phyloP scores from a whole-genome alignment of 768 basidiomycete genomes.

The Calocera viscosa region DNA sequence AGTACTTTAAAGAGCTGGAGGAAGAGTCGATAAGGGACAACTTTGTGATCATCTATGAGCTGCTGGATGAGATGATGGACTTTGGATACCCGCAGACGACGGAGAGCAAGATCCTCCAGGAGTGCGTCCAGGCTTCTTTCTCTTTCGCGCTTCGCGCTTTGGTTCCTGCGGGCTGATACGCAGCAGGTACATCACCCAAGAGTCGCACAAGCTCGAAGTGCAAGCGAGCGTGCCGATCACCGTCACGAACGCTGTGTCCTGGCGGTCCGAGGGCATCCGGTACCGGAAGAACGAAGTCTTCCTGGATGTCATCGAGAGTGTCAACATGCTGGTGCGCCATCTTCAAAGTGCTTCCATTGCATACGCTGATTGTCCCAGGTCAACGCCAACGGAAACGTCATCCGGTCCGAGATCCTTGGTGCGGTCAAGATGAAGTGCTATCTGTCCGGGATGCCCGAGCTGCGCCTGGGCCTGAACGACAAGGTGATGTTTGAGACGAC shows the following conservation, averaged over 20 bases:
- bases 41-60: conserved; percentile 97
- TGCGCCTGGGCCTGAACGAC: conserved; percentile 90
- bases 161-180: neutral
- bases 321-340: conserved; percentile 80
- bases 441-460: conserved; percentile 97
- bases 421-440: conserved; percentile 99
- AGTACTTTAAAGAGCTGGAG: conserved; percentile 99
- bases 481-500: conserved; percentile 99
- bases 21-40: conserved; percentile 99
- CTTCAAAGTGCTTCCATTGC: conserved; percentile 4
- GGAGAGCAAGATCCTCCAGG: conserved; percentile 97
- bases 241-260: conserved; percentile 96
- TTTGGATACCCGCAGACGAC: conserved; percentile 98
- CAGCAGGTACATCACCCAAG: conserved; percentile 87
- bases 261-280: conserved; percentile 93
- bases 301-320: conserved; percentile 93
- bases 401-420: conserved; percentile 94
- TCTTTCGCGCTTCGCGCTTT: too few species aligned
- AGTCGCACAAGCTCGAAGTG: conserved; percentile 91
- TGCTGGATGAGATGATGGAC: conserved; percentile 99
- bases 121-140: conserved; percentile 39
- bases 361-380: conserved; percentile 40
- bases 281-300: conserved; percentile 99
- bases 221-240: conserved; percentile 89
- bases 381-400: conserved; percentile 92